Evolutionary conservation across 108 stramenopile genomes (phyloP).

Genomic region (Skeletonema marinoi): DNA sequence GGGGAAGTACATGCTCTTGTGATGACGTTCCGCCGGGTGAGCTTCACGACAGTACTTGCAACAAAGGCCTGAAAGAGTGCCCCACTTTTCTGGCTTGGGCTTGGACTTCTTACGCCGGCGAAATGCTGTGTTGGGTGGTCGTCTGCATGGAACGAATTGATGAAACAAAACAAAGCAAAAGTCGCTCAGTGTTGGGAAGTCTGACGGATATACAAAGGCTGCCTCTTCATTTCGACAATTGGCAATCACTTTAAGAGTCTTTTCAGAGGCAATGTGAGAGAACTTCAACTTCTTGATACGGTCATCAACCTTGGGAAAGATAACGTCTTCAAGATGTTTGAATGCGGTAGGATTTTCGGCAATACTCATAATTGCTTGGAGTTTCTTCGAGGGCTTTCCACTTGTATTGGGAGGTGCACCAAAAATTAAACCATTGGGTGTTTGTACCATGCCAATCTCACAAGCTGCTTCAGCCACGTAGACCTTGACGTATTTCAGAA

Average conservation of each 20-base stretch:
- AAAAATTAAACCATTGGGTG: slow-evolving; percentile 21
- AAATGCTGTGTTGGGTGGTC: no score
- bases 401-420: slow-evolving; percentile 11
- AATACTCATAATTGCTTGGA: not conserved
- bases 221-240: not conserved
- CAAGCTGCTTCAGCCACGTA: slow-evolving; percentile 15
- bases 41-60: no score
- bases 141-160: no score
- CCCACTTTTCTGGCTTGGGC: no score
- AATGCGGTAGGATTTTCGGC: not conserved
- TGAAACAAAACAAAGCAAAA: not conserved
- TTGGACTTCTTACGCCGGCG: no score
- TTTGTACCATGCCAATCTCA: slow-evolving; percentile 16
- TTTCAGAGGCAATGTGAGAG: no score
- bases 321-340: not conserved
- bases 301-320: no score
- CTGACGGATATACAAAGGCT: slow-evolving; percentile 5
- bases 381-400: slow-evolving; percentile 6
- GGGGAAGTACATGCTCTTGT: no score
- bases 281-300: no score
- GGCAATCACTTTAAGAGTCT: no score
- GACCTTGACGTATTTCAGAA: slow-evolving; percentile 3
- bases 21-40: no score
- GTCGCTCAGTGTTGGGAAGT: slow-evolving; percentile 12
- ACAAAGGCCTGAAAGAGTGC: no score